Base-by-base conservation (phyloP, 2,329 filamentous ascomycete genomes). In the Lasiodiplodia theobromae region DNA sequence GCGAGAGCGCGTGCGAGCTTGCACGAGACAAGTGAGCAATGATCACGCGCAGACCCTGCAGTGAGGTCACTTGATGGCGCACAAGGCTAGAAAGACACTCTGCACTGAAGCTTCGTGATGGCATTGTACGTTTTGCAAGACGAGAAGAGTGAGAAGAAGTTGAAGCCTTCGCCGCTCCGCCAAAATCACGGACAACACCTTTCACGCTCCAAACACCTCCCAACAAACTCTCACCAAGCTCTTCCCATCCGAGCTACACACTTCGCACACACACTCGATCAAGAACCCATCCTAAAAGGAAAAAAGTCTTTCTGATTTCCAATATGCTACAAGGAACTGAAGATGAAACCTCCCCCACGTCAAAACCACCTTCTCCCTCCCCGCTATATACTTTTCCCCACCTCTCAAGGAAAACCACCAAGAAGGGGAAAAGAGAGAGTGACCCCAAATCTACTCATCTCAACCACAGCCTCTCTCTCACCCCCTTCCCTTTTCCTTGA, bases 301-400 rank as follows among this genome's bases (percentile, higher is more conserved):
- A 47, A 47, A 47, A 21, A 47, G n/a, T 21, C 44, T 47, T 47
- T 47, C 44, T 47, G 6, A 47, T 47, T 47, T 47, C n/a, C n/a
- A 47, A 47, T 47, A 47, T 47, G 44, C 44, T 47, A 47, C 44
- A 47, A 47, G 44, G 44, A 47, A 47, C 44, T n/a, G 44, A 47
- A 47, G n/a, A 21, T 8, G 11, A 21, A 47, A 21, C 44, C 44
- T 21, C 44, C 8, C 18, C 44, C 7, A 21, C 8, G 18, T 34
- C 8, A 34, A 34, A 47, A 2, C n/a, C 18, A 21, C 18, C 18
- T 11, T 21, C 8, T 21, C 7, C 40, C 4, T 47, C n/a, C 8
- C 16, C 40, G 0, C 8, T 34, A 34, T 34, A 34, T 34, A 34
- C 40, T 47, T 18, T 18, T 8, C 40, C 40, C 18, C 40, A 0